Evolutionary conservation across 1,139 yeast genomes (phyloP).

Genomic region (Diutina ranongensis): DNA sequence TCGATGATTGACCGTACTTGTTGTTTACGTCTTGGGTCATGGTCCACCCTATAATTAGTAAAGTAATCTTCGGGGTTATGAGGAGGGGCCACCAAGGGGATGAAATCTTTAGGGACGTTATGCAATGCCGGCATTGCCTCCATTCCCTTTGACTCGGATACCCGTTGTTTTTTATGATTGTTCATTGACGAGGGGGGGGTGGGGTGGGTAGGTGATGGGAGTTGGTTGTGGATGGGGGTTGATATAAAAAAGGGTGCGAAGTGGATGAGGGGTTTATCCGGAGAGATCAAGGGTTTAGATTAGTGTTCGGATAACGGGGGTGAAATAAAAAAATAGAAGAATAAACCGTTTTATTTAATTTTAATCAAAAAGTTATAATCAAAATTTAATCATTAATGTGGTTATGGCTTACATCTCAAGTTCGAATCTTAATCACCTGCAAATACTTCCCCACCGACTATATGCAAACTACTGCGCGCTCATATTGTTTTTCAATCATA

Average conservation of each 20-base stretch:
- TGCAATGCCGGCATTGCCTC: slow-evolving; percentile 12
- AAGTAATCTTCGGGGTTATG: slow-evolving; percentile 22
- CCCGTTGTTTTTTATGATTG: not conserved
- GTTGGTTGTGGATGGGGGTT: too few relatives aligned
- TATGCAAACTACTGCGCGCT: not conserved
- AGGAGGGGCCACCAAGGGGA: slow-evolving; percentile 28
- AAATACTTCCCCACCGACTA: too few relatives aligned
- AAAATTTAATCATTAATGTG: too few relatives aligned
- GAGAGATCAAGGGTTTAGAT: too few relatives aligned
- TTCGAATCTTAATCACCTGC: too few relatives aligned
- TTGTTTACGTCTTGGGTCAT: slow-evolving; percentile 11
- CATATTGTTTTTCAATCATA: not conserved
- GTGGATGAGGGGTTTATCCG: too few relatives aligned
- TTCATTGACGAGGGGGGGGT: not conserved
- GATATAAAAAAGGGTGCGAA: too few relatives aligned
- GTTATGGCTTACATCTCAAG: too few relatives aligned
- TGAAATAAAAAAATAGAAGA: too few relatives aligned
- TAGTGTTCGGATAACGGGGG: not conserved
- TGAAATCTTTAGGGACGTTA: slow-evolving; percentile 25
- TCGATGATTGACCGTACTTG: slow-evolving; percentile 20
- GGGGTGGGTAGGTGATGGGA: not conserved
- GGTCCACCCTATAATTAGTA: slow-evolving; percentile 20
- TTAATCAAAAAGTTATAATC: too few relatives aligned
- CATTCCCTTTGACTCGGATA: not conserved
- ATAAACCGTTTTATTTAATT: too few relatives aligned